Evolutionary conservation across 2,329 filamentous ascomycete genomes (phyloP).

Genomic region (Dactylellina drechsleri): DNA sequence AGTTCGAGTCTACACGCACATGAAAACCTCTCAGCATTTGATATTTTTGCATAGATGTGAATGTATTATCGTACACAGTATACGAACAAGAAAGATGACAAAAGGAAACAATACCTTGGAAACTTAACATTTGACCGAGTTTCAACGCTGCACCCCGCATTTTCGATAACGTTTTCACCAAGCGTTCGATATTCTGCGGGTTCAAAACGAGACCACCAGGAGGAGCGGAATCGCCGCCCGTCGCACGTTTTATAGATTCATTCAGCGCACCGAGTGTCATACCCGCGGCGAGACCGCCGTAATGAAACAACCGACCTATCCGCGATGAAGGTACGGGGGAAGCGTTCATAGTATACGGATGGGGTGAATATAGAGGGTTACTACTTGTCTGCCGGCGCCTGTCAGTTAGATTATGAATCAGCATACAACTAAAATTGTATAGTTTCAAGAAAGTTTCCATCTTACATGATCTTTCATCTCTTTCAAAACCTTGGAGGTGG

Average conservation of each 20-base stretch:
- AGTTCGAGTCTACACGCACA: constrained; percentile 76
- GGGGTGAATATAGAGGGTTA: constrained; percentile 59
- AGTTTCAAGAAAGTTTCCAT: constrained; percentile 62
- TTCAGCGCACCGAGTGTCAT: constrained; percentile 93
- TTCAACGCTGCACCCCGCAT: constrained; percentile 99
- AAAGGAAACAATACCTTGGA: constrained; percentile 70
- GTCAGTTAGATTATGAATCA: constrained; percentile 55
- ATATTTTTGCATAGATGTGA: constrained; percentile 4
- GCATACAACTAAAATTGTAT: constrained; percentile 56
- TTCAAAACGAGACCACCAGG: constrained; percentile 86
- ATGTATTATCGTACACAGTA: not conserved
- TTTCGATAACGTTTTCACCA: constrained; percentile 89
- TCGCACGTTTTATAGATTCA: constrained; percentile 82
- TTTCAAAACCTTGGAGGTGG: constrained; percentile 45
- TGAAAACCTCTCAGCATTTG: constrained; percentile 15
- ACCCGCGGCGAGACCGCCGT: constrained; percentile 88
- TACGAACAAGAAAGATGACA: not conserved
- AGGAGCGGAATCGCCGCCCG: constrained; percentile 70
- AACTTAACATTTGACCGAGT: constrained; percentile 96
- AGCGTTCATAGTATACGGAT: constrained; percentile 78
- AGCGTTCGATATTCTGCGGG: constrained; percentile 86
- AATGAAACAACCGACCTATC: constrained; percentile 90
- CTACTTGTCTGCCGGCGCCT: constrained; percentile 58
- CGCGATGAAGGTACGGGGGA: constrained; percentile 90
- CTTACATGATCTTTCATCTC: constrained; percentile 60